These are phyloP conservation scores for Herpetomonas samuelpessoai DNA, from an alignment of 208 protist species.

Conservation along the genomic window DNA sequence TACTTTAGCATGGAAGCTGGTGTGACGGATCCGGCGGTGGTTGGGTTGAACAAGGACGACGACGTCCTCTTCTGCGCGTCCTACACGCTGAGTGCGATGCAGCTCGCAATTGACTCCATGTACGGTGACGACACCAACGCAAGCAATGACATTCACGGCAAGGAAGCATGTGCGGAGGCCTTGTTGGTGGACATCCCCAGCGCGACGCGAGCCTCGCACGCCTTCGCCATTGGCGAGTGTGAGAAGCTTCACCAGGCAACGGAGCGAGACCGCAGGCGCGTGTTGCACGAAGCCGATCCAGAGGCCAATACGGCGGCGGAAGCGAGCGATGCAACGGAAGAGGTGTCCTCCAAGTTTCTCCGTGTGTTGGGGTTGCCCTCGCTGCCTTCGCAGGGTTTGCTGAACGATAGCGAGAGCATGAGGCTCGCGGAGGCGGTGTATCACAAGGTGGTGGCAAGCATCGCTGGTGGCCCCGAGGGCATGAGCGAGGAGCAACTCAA, in stretches of 20 bases:
- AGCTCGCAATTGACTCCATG: slow-evolving; percentile 12
- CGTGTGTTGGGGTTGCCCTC: slow-evolving; percentile 45
- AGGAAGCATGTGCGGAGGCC: neutral
- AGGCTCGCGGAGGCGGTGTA: slow-evolving; percentile 35
- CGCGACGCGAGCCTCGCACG: slow-evolving; percentile 59
- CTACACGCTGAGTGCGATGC: slow-evolving; percentile 35
- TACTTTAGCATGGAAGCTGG: slow-evolving; percentile 11
- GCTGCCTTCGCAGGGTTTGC: slow-evolving; percentile 33
- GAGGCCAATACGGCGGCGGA: neutral
- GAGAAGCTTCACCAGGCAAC: slow-evolving; percentile 33
- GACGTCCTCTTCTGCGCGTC: slow-evolving; percentile 45
- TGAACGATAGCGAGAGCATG: slow-evolving; percentile 62
- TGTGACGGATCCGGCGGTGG: neutral
- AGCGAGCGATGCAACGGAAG: slow-evolving; percentile 1
- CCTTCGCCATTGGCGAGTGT: slow-evolving; percentile 56
- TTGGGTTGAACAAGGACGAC: slow-evolving; percentile 12
- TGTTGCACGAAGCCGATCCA: slow-evolving; percentile 14
- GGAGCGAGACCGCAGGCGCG: slow-evolving; percentile 27
- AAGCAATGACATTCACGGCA: neutral
- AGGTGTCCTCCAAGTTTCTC: slow-evolving; percentile 4
- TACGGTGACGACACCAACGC: slow-evolving; percentile 1
- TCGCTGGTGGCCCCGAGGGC: slow-evolving; percentile 11
- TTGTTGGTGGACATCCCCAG: slow-evolving; percentile 28
- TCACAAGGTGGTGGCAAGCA: slow-evolving; percentile 26
- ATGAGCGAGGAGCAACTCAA: slow-evolving; percentile 3